Evolutionary conservation across 192 early-diverging fungal species (phyloP).

Genomic region (Coemansia sp.): DNA sequence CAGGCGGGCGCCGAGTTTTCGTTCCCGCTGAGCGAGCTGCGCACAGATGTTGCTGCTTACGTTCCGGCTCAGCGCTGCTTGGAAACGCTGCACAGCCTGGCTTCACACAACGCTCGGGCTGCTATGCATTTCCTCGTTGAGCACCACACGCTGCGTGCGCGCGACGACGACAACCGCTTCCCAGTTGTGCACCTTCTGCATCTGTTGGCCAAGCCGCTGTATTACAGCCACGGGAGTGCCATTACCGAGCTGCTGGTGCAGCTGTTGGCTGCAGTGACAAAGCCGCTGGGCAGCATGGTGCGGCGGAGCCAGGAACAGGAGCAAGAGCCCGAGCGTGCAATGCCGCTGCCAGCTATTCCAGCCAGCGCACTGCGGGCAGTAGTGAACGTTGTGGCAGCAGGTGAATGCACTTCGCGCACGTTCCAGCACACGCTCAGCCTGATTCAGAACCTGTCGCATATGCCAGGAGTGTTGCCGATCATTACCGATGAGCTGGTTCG

Average conservation of each 20-base stretch:
- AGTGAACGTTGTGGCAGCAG: conserved; percentile 86
- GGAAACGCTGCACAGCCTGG: conserved; percentile 79
- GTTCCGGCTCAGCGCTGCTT: conserved; percentile 88
- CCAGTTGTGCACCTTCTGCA: conserved; percentile 72
- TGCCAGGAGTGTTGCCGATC: conserved; percentile 66
- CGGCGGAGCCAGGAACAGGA: conserved; percentile 50
- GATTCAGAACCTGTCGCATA: conserved; percentile 81
- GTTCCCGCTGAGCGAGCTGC: conserved; percentile 50
- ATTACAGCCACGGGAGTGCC: conserved; percentile 68
- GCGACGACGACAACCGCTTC: conserved; percentile 59
- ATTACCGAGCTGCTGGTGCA: conserved; percentile 90
- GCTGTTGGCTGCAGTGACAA: conserved; percentile 75
- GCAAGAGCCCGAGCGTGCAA: conserved; percentile 31
- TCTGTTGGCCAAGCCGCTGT: conserved; percentile 80
- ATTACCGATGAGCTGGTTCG: conserved; percentile 80
- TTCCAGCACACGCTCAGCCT: conserved; percentile 92
- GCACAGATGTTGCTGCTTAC: conserved; percentile 73
- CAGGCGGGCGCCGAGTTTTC: conserved; percentile 36
- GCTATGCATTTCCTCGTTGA: conserved; percentile 69
- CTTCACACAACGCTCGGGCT: conserved; percentile 69
- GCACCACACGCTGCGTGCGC: conserved; percentile 47
- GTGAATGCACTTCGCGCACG: conserved; percentile 87
- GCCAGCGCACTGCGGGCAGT: conserved; percentile 78
- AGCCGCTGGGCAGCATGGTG: conserved; percentile 68
- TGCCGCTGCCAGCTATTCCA: conserved; percentile 79